A percentile compares a stretch with the other conserved stretches of the same genome.
Conservation (phyloP, 805 yeast species). For the Diddensiella transvaalensis region DNA sequence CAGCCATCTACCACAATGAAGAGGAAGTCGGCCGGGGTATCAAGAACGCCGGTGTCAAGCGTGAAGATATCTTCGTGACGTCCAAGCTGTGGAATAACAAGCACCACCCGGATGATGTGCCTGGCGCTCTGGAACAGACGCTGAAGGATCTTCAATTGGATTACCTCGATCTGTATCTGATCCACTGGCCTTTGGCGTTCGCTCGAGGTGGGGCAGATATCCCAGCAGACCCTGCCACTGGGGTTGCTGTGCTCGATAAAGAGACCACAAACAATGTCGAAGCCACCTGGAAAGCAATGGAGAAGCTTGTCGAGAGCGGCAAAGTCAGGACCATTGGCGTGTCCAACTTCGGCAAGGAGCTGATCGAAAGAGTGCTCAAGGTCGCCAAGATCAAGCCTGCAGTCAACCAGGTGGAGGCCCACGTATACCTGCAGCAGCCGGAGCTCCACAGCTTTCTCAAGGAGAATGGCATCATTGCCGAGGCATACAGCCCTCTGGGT, state of each 20-base stretch:
- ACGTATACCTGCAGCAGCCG: slow-evolving; percentile 46
- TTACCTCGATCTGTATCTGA: slow-evolving; percentile 51
- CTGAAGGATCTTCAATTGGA: slow-evolving; percentile 43
- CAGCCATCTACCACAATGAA: slow-evolving; percentile 55
- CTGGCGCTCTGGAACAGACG: slow-evolving; percentile 42
- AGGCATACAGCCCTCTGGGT: slow-evolving; percentile 61
- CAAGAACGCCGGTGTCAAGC: slow-evolving; percentile 55
- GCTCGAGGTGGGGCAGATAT: slow-evolving; percentile 34
- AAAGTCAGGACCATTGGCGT: slow-evolving; percentile 68
- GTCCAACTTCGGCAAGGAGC: slow-evolving; percentile 63
- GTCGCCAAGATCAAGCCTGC: slow-evolving; percentile 50
- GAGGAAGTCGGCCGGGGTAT: slow-evolving; percentile 53
- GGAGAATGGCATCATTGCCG: slow-evolving; percentile 45
- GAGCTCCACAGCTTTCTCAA: slow-evolving; percentile 44
- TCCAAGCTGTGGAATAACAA: slow-evolving; percentile 37
- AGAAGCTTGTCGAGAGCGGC: slow-evolving; percentile 51
- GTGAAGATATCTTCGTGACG: slow-evolving; percentile 42
- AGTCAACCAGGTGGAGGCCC: slow-evolving; percentile 62
- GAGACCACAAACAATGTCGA: slow-evolving; percentile 35
- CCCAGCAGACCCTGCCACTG: slow-evolving; percentile 33
- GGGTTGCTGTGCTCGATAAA: slow-evolving; percentile 21
- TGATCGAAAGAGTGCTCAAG: slow-evolving; percentile 57
- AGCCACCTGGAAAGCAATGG: slow-evolving; percentile 52
- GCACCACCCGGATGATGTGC: slow-evolving; percentile 40
- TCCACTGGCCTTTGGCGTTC: slow-evolving; percentile 54